Conservation (phyloP, 768 basidiomycete species). For the Mycena olivaceomarginata region DNA sequence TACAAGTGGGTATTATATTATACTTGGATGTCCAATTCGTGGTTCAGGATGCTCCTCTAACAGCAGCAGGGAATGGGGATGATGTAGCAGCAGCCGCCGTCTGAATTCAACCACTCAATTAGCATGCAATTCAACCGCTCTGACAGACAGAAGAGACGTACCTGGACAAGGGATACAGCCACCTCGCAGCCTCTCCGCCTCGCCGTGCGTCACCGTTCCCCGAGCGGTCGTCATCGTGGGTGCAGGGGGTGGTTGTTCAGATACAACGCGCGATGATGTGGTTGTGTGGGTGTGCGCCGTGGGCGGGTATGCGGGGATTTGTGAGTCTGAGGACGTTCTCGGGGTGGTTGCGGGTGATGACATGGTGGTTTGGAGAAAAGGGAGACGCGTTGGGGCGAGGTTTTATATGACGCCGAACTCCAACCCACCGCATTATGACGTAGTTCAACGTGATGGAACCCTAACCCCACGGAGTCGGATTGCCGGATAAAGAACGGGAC, state of each 20-base stretch:
- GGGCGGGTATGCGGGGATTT: conserved; percentile 21
- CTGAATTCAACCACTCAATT: too few species aligned
- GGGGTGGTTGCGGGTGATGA: conserved; percentile 30
- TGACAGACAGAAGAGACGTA: conserved; percentile 32
- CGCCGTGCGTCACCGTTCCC: conserved; percentile 24
- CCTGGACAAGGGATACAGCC: conserved; percentile 58
- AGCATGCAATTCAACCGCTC: background rate
- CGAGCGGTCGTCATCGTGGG: conserved; percentile 37
- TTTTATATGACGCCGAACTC: background rate
- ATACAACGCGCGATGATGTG: conserved; percentile 28
- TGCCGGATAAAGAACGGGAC: background rate
- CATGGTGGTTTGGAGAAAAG: conserved; percentile 44
- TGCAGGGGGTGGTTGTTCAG: conserved; percentile 44
- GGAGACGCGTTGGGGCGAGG: conserved; percentile 6
- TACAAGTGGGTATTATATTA: too few species aligned
- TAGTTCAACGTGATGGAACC: background rate
- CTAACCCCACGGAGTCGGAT: conserved; percentile 9
- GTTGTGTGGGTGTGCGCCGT: background rate
- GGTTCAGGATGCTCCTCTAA: too few species aligned
- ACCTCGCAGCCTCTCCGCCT: conserved; percentile 50
- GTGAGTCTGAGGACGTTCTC: conserved; percentile 18
- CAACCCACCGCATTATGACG: conserved; percentile 14
- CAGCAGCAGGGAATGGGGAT: too few species aligned
- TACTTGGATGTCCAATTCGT: too few species aligned
- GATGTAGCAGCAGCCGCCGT: too few species aligned